phyloP scores from a whole-genome alignment of 192 early-diverging fungal species.

The Gaertneriomyces sp. region DNA sequence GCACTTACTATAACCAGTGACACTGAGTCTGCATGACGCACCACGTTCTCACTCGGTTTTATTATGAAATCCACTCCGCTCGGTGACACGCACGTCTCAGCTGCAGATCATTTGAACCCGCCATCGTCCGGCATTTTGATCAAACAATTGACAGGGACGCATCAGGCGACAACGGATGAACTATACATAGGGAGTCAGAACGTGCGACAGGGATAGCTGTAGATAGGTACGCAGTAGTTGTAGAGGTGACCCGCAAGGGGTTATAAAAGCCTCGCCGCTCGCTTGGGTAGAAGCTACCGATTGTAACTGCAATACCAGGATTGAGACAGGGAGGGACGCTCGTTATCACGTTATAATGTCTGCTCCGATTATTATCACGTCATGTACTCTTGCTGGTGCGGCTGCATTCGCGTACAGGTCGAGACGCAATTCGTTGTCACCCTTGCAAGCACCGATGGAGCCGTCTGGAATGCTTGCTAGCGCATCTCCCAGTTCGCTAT shows the following conservation, averaged over 20 bases:
- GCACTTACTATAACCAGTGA: too few species aligned
- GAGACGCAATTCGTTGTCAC: background rate
- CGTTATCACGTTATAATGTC: background rate
- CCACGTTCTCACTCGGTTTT: too few species aligned
- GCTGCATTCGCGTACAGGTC: conserved; percentile 2
- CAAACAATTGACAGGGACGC: too few species aligned
- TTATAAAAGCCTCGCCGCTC: background rate
- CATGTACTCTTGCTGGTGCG: background rate
- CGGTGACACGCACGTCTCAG: too few species aligned
- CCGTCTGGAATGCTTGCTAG: background rate
- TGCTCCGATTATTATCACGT: conserved; percentile 5
- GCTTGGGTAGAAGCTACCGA: background rate
- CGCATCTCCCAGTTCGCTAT: background rate
- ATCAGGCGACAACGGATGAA: too few species aligned
- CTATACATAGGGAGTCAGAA: background rate
- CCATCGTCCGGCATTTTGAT: too few species aligned
- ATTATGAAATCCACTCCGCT: too few species aligned
- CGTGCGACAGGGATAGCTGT: background rate
- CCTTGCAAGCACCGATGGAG: background rate
- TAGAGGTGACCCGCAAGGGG: background rate
- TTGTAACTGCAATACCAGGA: background rate
- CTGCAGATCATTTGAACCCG: too few species aligned
- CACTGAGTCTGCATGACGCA: too few species aligned
- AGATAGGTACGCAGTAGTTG: background rate
- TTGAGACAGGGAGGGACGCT: background rate